Conservation (phyloP, 768 basidiomycete species). For the Zangia roseola region DNA sequence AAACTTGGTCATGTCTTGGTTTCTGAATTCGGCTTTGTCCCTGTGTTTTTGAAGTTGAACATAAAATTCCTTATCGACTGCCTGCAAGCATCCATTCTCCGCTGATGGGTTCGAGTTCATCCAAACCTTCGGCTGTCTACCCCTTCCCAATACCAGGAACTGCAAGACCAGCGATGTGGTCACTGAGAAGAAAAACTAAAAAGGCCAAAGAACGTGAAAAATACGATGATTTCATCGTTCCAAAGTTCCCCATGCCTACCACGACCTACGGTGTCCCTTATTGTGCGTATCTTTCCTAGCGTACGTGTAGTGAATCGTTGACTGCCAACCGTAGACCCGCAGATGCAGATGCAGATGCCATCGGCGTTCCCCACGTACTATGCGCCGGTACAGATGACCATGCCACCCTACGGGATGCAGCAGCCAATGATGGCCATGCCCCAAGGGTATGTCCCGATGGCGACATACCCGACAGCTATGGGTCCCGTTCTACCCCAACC, state of each 20-base stretch:
- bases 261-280: conserved; percentile 19
- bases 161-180: conserved; percentile 19
- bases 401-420: conserved; percentile 24
- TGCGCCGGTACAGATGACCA: conserved; percentile 26
- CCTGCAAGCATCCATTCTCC: too few relatives aligned
- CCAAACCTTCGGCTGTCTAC: conserved; percentile 17
- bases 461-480: conserved; percentile 19
- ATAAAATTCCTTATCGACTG: neutral
- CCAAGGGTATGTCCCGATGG: conserved; percentile 26
- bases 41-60: too few relatives aligned
- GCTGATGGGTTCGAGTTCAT: conserved; percentile 26
- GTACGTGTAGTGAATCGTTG: conserved; percentile 1
- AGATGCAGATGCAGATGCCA: conserved; percentile 24
- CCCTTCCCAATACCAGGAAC: conserved; percentile 19
- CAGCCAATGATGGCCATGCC: conserved; percentile 30
- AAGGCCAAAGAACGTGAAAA: conserved; percentile 20
- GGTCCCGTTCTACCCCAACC: too few relatives aligned
- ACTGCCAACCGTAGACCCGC: conserved; percentile 23
- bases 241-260: conserved; percentile 12
- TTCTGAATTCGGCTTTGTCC: too few relatives aligned
- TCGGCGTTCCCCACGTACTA: conserved; percentile 28
- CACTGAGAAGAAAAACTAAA: conserved; percentile 15
- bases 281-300: conserved; percentile 17
- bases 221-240: conserved; percentile 14
- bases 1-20: too few relatives aligned